Conservation (phyloP, 306 rosid genomes). For the Gleditsia sinensis region DNA sequence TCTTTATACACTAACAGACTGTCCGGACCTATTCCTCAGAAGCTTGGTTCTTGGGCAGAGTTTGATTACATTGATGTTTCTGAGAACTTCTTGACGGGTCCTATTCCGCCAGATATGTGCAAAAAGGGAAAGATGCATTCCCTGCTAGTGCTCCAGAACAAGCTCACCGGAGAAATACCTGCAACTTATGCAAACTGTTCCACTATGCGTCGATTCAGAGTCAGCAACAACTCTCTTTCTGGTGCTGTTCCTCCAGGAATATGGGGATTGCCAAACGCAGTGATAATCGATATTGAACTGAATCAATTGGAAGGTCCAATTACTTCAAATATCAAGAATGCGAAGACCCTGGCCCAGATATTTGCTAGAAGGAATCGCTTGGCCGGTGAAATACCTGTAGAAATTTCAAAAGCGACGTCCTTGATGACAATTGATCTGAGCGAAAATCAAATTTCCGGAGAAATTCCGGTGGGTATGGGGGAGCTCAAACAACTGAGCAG, state of each 20-base stretch:
- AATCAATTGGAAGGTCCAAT: constrained; percentile 70
- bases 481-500: constrained; percentile 50
- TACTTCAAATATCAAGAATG: constrained; percentile 56
- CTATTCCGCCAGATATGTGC: constrained; percentile 89
- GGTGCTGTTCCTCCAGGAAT: constrained; percentile 67
- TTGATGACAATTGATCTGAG: constrained; percentile 54
- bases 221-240: constrained; percentile 67
- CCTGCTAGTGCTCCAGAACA: constrained; percentile 73
- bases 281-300: constrained; percentile 61
- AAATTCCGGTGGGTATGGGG: constrained; percentile 61
- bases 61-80: constrained; percentile 72
- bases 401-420: constrained; percentile 57
- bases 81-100: constrained; percentile 69
- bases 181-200: constrained; percentile 55
- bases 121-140: constrained; percentile 53
- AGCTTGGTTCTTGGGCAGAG: constrained; percentile 74
- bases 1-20: constrained; percentile 69
- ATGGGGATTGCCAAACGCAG: constrained; percentile 74
- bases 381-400: constrained; percentile 62
- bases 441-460: constrained; percentile 59
- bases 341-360: constrained; percentile 50
- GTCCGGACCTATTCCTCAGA: constrained; percentile 71
- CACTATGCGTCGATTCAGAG: constrained; percentile 62
- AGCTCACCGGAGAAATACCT: constrained; percentile 80
- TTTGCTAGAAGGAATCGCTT: constrained; percentile 52